Percentiles rank a stretch among this genome's conserved stretches.
phyloP scores from a whole-genome alignment of 2,329 filamentous ascomycete species.

The Moelleriella libera region DNA sequence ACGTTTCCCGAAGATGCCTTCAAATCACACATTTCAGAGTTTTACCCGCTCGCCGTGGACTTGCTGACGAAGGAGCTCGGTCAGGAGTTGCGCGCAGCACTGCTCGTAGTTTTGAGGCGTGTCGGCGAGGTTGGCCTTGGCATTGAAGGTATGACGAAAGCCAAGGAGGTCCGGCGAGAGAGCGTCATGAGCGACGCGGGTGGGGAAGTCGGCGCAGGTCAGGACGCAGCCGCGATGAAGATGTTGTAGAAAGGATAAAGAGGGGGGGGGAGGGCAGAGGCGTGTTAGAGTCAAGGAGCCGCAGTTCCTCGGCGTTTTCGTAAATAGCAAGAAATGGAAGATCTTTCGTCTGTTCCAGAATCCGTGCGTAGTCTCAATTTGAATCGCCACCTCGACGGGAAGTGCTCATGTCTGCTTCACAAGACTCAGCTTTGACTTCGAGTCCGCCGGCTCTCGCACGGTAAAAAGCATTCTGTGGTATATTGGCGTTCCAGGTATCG shows the following conservation, averaged over 20 bases:
- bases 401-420: no score
- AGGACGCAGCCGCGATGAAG: slow-evolving; percentile 19
- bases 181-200: slow-evolving; percentile 23
- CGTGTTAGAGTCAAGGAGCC: no score
- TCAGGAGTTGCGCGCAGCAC: slow-evolving; percentile 59
- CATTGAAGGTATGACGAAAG: slow-evolving; percentile 32
- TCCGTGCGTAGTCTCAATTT: no score
- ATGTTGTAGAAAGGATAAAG: slow-evolving; percentile 13
- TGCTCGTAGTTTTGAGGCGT: slow-evolving; percentile 64
- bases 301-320: no score
- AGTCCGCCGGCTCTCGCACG: no score
- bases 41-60: slow-evolving; percentile 78
- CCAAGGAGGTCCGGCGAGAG: slow-evolving; percentile 20
- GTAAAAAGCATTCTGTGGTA: no score
- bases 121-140: slow-evolving; percentile 66
- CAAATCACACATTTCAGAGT: slow-evolving; percentile 60
- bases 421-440: no score
- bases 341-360: no score
- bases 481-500: no score
- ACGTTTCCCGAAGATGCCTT: slow-evolving; percentile 74
- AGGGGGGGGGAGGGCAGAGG: no score
- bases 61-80: slow-evolving; percentile 72
- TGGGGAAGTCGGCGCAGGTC: slow-evolving; percentile 14
- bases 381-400: no score
- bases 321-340: no score